Percentiles rank a stretch among this genome's conserved stretches.
phyloP scores from a whole-genome alignment of 1,139 yeast genomes.

The Nakaseomyces sp. region DNA sequence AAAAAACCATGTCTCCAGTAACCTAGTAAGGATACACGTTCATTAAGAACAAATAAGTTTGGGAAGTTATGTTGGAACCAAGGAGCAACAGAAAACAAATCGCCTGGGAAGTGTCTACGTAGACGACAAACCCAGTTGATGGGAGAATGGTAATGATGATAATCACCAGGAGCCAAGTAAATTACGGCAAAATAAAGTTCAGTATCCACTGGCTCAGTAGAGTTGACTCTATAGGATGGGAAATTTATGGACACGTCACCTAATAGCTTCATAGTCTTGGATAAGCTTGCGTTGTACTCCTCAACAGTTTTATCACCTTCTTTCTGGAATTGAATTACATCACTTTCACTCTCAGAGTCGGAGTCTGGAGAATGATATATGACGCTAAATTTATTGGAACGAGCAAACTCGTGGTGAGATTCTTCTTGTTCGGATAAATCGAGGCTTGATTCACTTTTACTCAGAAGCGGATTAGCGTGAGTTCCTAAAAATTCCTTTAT shows the following conservation, averaged over 20 bases:
- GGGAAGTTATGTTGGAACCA: slow-evolving; percentile 82
- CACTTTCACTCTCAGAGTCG: slow-evolving; percentile 15
- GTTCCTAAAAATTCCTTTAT: slow-evolving; percentile 83
- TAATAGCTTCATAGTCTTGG: slow-evolving; percentile 25
- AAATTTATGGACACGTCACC: slow-evolving; percentile 24
- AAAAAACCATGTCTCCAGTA: slow-evolving; percentile 96
- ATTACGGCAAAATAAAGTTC: slow-evolving; percentile 83
- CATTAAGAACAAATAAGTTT: slow-evolving; percentile 84
- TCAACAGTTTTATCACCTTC: slow-evolving; percentile 53
- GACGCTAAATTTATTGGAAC: slow-evolving; percentile 52
- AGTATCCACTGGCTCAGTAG: slow-evolving; percentile 33
- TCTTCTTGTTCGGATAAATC: slow-evolving; percentile 33
- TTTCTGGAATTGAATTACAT: slow-evolving; percentile 44
- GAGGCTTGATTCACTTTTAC: slow-evolving; percentile 24
- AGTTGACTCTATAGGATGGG: slow-evolving; percentile 13
- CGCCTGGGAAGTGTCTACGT: slow-evolving; percentile 94
- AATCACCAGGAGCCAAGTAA: slow-evolving; percentile 96
- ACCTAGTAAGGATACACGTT: slow-evolving; percentile 90
- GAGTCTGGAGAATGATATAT: slow-evolving; percentile 3
- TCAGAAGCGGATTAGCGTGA: slow-evolving; percentile 28
- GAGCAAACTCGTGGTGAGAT: slow-evolving; percentile 71
- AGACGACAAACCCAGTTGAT: slow-evolving; percentile 90
- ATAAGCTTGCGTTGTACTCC: slow-evolving; percentile 35
- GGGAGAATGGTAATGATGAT: slow-evolving; percentile 96
- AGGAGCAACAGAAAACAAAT: slow-evolving; percentile 92